These are phyloP conservation scores for Suillus subalutaceus DNA, from an alignment of 768 basidiomycete species.

Conservation along the genomic window DNA sequence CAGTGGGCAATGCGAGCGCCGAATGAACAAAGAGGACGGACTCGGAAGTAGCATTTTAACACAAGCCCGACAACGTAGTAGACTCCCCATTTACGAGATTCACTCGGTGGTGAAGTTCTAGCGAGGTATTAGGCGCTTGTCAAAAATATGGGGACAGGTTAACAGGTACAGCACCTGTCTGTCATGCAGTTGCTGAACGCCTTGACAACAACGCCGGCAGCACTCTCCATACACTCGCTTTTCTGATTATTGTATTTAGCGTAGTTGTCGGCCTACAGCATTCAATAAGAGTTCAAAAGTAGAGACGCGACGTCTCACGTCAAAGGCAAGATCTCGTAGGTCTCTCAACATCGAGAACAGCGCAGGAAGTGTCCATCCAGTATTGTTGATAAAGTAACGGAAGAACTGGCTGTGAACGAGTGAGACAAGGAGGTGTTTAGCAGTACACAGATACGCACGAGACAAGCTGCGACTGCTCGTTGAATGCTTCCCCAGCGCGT, in stretches of 20 bases:
- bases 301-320: conserved; percentile 49
- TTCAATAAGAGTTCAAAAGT: not conserved
- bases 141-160: not conserved
- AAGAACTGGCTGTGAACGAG: conserved; percentile 61
- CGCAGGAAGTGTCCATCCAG: conserved; percentile 85
- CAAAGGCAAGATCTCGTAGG: conserved; percentile 81
- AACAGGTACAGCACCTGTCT: conserved; percentile 56
- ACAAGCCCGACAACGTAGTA: conserved; percentile 92
- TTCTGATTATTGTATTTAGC: conserved; percentile 58
- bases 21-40: conserved; percentile 38
- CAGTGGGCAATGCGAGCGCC: conserved; percentile 9
- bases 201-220: conserved; percentile 83
- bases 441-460: conserved; percentile 53
- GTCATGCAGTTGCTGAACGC: conserved; percentile 90
- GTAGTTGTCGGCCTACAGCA: conserved; percentile 59
- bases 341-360: conserved; percentile 83
- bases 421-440: conserved; percentile 5
- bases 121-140: conserved; percentile 7
- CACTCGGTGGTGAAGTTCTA: conserved; percentile 68
- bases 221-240: conserved; percentile 80
- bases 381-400: conserved; percentile 77
- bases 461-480: conserved; percentile 75
- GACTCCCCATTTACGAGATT: conserved; percentile 87
- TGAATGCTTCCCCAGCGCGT: conserved; percentile 73
- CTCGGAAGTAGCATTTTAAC: conserved; percentile 94